Percentiles rank a stretch among this genome's conserved stretches.
Evolutionary conservation across 257 asterid genomes (phyloP).

Genomic region (Perilla frutescens): DNA sequence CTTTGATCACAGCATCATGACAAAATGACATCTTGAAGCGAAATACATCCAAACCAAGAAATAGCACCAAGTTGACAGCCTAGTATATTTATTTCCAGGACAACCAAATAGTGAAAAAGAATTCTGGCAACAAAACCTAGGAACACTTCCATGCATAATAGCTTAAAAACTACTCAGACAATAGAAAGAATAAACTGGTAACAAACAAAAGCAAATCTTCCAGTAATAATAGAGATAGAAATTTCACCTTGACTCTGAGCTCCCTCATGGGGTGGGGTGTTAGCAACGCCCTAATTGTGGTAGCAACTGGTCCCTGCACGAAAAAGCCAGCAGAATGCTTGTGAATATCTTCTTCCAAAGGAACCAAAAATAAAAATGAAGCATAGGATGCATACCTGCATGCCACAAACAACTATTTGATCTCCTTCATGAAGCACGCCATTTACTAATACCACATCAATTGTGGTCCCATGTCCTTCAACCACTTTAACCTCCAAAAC

Average conservation of each 20-base stretch:
- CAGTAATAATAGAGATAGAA: constrained; percentile 18
- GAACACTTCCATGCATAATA: constrained; percentile 7
- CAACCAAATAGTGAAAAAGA: background rate
- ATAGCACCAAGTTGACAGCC: constrained; percentile 18
- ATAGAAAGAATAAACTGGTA: constrained; percentile 19
- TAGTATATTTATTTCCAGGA: constrained; percentile 14
- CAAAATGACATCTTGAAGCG: background rate
- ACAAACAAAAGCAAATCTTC: background rate
- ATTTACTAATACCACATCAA: constrained; percentile 93
- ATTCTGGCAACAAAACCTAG: background rate
- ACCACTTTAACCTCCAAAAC: constrained; percentile 97
- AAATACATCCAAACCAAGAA: constrained; percentile 22
- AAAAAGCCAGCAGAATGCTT: constrained; percentile 19
- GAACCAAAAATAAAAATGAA: constrained; percentile 30
- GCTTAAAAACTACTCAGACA: constrained; percentile 6
- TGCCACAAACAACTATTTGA: constrained; percentile 93
- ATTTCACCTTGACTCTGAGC: constrained; percentile 91
- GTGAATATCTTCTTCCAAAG: constrained; percentile 21
- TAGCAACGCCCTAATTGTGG: constrained; percentile 87
- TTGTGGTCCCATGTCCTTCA: constrained; percentile 98
- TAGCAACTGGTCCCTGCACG: constrained; percentile 85
- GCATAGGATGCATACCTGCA: constrained; percentile 64
- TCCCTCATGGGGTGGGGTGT: constrained; percentile 99
- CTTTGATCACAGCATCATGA: constrained; percentile 19
- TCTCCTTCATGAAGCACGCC: constrained; percentile 99